These are phyloP conservation scores for Cystobasidium tubakii DNA, from an alignment of 768 basidiomycete species.

Conservation along the genomic window DNA sequence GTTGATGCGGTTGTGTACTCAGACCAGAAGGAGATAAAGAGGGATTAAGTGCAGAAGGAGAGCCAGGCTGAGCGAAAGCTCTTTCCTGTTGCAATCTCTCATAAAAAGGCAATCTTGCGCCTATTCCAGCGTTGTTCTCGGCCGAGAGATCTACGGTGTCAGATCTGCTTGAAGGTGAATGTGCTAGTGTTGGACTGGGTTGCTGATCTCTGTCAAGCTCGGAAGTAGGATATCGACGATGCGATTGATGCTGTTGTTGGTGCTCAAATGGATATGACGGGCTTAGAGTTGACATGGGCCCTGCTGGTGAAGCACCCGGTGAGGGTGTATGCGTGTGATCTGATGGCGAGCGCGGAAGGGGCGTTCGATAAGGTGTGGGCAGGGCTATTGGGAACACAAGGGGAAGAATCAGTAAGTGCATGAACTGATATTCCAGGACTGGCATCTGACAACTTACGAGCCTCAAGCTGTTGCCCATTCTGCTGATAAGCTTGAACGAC, in stretches of 20 bases:
- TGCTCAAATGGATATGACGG: conserved; percentile 5
- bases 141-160: not conserved
- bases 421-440: not conserved
- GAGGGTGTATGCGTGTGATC: not conserved
- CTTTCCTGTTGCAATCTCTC: conserved; percentile 19
- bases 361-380: not conserved
- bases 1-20: too few species aligned
- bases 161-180: conserved; percentile 2
- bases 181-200: not conserved
- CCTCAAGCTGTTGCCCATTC: not conserved
- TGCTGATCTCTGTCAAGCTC: not conserved
- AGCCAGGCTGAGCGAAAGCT: not conserved
- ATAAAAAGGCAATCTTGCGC: conserved; percentile 30
- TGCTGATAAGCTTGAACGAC: not conserved
- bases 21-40: conserved; percentile 13
- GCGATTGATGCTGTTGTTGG: not conserved
- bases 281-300: not conserved
- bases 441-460: not conserved
- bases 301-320: not conserved
- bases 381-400: not conserved
- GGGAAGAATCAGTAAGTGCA: not conserved
- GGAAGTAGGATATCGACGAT: not conserved
- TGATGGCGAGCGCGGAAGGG: conserved; percentile 4
- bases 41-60: not conserved
- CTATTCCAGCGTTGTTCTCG: conserved; percentile 33